Evolutionary conservation across 495 filamentous ascomycete species (phyloP).

Genomic region (Acidiella bohemica): DNA sequence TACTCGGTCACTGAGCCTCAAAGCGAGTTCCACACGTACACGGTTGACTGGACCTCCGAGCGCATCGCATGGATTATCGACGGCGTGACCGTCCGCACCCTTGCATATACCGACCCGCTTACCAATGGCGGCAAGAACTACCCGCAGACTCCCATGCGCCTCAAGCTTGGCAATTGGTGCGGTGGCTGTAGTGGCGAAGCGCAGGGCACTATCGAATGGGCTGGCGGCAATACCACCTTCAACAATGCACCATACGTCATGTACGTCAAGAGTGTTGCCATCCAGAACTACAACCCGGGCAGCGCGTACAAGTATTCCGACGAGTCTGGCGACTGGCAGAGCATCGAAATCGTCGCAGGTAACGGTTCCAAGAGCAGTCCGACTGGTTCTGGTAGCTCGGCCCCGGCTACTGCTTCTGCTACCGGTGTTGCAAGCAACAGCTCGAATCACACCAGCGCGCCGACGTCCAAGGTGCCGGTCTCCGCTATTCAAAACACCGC

Average conservation of each 20-base stretch:
- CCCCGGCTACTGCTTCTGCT: background rate
- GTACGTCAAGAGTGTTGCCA: constrained; percentile 51
- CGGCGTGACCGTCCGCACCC: constrained; percentile 48
- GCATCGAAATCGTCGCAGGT: constrained; percentile 22
- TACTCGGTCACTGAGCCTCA: constrained; percentile 41
- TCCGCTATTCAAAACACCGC: constrained; percentile 1
- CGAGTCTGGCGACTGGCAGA: constrained; percentile 37
- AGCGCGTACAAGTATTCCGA: constrained; percentile 58
- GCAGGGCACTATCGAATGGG: constrained; percentile 51
- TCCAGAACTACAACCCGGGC: constrained; percentile 56
- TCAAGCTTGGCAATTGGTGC: constrained; percentile 76
- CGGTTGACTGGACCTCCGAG: constrained; percentile 66
- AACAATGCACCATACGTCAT: constrained; percentile 57
- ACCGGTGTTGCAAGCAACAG: background rate
- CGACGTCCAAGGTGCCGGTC: constrained; percentile 3
- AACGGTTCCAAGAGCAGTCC: background rate
- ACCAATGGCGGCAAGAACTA: constrained; percentile 43
- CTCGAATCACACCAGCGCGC: background rate
- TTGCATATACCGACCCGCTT: constrained; percentile 50
- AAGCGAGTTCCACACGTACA: constrained; percentile 62
- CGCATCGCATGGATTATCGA: constrained; percentile 65
- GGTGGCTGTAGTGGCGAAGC: constrained; percentile 51
- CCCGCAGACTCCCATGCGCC: constrained; percentile 76
- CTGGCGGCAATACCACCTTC: constrained; percentile 66
- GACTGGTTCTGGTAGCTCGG: background rate